Evolutionary conservation across 169 alveolate genomes (phyloP), one percentile per base, ranked within the genome.

Genomic region (Eimeria zaria): DNA sequence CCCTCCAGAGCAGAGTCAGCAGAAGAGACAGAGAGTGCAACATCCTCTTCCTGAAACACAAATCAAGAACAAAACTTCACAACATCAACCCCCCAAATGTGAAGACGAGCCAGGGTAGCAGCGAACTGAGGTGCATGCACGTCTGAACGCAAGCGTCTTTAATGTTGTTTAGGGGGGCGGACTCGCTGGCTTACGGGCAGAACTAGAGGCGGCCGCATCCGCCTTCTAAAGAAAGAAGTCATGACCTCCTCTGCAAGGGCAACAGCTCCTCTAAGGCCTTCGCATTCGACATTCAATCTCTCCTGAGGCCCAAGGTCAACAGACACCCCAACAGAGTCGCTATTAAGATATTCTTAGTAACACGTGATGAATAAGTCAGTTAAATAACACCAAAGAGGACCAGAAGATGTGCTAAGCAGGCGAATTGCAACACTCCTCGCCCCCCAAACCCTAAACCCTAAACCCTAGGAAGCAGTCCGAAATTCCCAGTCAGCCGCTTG

Each of bases 221-320:
- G 74, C 5, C 91, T 69, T 14, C 55, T 20, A 58, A 83, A 83
- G 73, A 83, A 83, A 18, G 12, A 20, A 12, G 51, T 22, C 48
- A 83, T 33, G 91, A 83, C 73, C 74, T 83, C 91, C 33, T 83
- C 91, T 1, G 91, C 91, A 53, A 83, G 36, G 1, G 91, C 91
- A 53, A 83, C 91, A 48, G 91, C 91, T 83, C 91, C 91, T 11
- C 91, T 46, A 33, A 83, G 55, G 2, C 74, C 91, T 83, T 83
- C 91, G 44, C 91, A 83, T 33, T 83, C 91, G 58, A 36, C 46
- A 27, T 33, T 83, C 74, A 83, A 30, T 36, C 30, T 83, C 48
- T 83, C 91, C 91, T 83, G 55, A 33, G 30, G 9, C 16, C 53
- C 51, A 12, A 44, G 9, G 11, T 20, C 27, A 51, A 80, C 71